These are phyloP conservation scores for Saprolegnia diclina DNA, from an alignment of 352 stramenopile genomes.

Conservation along the genomic window DNA sequence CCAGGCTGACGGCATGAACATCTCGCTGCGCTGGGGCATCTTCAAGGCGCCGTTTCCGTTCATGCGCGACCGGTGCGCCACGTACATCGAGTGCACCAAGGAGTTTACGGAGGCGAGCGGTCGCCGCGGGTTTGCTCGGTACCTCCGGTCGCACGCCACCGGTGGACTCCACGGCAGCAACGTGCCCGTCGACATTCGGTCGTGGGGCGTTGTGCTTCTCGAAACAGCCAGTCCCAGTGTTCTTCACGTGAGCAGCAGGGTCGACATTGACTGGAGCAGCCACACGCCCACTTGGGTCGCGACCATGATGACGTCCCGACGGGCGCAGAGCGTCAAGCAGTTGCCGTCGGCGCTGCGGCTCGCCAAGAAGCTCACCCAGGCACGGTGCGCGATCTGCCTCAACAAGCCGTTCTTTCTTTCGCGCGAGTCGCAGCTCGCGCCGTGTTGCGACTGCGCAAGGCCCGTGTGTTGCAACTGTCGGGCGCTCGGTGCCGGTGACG, in stretches of 20 bases:
- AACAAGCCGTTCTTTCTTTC: conserved; percentile 1
- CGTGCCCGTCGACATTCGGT: conserved; percentile 1
- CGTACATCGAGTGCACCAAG: background rate
- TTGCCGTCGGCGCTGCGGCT: background rate
- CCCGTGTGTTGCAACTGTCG: background rate
- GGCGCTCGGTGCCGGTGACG: background rate
- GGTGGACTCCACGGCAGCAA: background rate
- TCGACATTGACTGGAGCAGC: conserved; percentile 12
- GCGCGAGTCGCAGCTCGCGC: background rate
- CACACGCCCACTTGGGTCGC: background rate
- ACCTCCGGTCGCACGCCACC: background rate
- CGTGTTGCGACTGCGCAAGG: background rate
- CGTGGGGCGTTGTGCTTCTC: background rate
- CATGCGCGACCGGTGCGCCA: background rate
- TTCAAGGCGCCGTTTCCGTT: background rate
- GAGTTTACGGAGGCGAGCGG: background rate
- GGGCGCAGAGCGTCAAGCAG: conserved; percentile 1
- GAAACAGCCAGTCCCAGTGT: background rate
- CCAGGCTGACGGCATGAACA: background rate
- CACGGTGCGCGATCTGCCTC: conserved; percentile 1
- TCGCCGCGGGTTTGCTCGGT: conserved; percentile 9
- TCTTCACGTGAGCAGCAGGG: background rate
- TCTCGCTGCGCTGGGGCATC: conserved; percentile 1
- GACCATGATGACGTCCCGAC: background rate
- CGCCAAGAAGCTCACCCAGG: background rate